phyloP scores from a whole-genome alignment of 371 early-diverging fungal species.

The Cokeromyces recurvatus region DNA sequence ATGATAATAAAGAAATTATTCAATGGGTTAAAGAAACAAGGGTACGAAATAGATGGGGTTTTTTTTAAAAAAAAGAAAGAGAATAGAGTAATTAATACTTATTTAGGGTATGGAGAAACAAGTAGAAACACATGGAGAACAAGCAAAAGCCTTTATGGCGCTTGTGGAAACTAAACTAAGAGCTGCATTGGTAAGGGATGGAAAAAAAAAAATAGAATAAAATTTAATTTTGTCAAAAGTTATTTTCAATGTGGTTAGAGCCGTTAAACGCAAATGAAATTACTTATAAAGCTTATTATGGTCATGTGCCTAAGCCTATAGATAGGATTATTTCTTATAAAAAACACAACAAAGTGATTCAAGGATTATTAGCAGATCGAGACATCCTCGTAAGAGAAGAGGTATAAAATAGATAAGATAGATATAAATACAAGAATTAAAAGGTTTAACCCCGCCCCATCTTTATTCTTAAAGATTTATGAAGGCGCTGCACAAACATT shows the following conservation, averaged over 20 bases:
- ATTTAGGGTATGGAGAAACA: conserved; percentile 23
- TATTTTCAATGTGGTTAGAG: conserved; percentile 46
- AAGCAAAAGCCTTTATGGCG: conserved; percentile 39
- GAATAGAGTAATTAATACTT: no score
- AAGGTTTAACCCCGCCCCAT: not conserved
- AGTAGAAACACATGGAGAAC: conserved; percentile 14
- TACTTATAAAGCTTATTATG: conserved; percentile 33
- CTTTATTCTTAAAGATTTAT: conserved; percentile 38
- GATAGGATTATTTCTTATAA: conserved; percentile 24
- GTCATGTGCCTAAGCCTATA: conserved; percentile 37
- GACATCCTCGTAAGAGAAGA: conserved; percentile 48
- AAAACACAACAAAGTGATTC: conserved; percentile 33
- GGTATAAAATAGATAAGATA: conserved; percentile 12
- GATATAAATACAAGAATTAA: not conserved
- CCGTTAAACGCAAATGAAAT: conserved; percentile 34
- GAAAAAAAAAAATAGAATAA: not conserved
- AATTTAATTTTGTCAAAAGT: no score
- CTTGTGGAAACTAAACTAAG: conserved; percentile 37
- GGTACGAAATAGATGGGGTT: no score
- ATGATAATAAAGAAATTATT: conserved; percentile 27
- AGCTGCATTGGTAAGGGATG: conserved; percentile 35
- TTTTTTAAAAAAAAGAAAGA: not conserved
- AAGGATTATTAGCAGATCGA: conserved; percentile 29
- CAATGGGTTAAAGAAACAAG: conserved; percentile 37
- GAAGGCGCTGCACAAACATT: conserved; percentile 52